Evolutionary conservation across 805 yeast species (phyloP).

Genomic region (Kazachstania psychrophila): DNA sequence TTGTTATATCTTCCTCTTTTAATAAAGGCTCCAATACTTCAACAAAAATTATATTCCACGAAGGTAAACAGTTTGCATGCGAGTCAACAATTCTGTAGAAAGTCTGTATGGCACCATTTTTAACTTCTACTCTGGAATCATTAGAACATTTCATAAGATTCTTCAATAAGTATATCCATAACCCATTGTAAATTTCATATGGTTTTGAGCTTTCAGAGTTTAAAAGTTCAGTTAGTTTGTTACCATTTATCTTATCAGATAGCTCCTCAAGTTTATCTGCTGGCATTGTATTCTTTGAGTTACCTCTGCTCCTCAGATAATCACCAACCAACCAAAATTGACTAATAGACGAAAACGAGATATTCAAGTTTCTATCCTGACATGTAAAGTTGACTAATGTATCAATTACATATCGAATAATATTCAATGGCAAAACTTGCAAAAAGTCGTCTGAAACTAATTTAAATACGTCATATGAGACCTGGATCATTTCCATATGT

Average conservation of each 20-base stretch:
- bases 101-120: constrained; percentile 85
- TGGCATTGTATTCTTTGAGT: constrained; percentile 1
- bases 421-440: constrained; percentile 56
- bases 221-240: constrained; percentile 23
- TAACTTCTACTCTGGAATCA: constrained; percentile 67
- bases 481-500: constrained; percentile 42
- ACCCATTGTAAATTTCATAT: constrained; percentile 29
- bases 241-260: constrained; percentile 10
- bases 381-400: constrained; percentile 61
- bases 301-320: constrained; percentile 36
- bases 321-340: constrained; percentile 91
- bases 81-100: constrained; percentile 74
- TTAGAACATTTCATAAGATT: constrained; percentile 53
- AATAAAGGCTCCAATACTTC: constrained; percentile 54
- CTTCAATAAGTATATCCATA: constrained; percentile 59
- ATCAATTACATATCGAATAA: constrained; percentile 57
- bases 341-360: constrained; percentile 84
- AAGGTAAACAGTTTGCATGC: constrained; percentile 47
- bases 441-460: constrained; percentile 80
- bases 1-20: constrained; percentile 16
- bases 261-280: neutral
- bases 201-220: constrained; percentile 13
- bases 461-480: constrained; percentile 74
- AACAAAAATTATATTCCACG: constrained; percentile 61
- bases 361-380: constrained; percentile 69